Evolutionary conservation across 2,329 filamentous ascomycete genomes (phyloP).

Genomic region (Botrytis squamosa): DNA sequence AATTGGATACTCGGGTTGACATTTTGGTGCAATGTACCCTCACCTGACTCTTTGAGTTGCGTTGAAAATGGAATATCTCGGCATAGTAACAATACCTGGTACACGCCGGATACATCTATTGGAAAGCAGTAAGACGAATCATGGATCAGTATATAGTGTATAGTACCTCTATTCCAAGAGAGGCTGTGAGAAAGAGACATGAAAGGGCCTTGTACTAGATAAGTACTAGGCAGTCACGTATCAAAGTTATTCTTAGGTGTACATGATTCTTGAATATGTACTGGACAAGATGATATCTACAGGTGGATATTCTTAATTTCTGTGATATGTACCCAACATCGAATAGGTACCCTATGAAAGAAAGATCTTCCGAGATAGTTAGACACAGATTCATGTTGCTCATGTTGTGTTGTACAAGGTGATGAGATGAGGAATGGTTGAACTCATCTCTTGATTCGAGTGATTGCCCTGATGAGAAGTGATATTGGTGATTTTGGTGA

Average conservation of each 20-base stretch:
- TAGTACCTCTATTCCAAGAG: slow-evolving; percentile 17
- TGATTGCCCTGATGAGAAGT: neutral
- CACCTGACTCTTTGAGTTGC: slow-evolving; percentile 12
- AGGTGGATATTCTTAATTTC: slow-evolving; percentile 12
- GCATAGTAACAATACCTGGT: slow-evolving; percentile 10
- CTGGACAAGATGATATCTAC: slow-evolving; percentile 4
- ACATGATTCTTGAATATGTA: slow-evolving; percentile 10
- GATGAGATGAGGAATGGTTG: slow-evolving; percentile 7
- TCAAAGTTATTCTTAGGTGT: neutral
- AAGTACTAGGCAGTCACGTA: neutral
- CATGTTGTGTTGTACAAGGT: slow-evolving; percentile 14
- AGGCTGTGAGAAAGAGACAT: slow-evolving; percentile 15
- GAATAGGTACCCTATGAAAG: slow-evolving; percentile 12
- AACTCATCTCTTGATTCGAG: slow-evolving; percentile 15
- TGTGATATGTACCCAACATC: slow-evolving; percentile 10
- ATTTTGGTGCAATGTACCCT: slow-evolving; percentile 14
- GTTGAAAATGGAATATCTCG: slow-evolving; percentile 4
- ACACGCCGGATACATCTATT: slow-evolving; percentile 7
- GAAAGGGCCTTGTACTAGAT: neutral
- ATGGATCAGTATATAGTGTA: slow-evolving; percentile 9
- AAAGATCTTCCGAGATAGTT: neutral
- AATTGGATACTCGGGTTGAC: slow-evolving; percentile 16
- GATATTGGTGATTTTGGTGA: neutral
- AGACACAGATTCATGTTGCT: slow-evolving; percentile 5
- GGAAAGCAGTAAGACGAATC: slow-evolving; percentile 16